Conservation (phyloP, 495 filamentous ascomycete species). For the Mytilinidion resinicola region DNA sequence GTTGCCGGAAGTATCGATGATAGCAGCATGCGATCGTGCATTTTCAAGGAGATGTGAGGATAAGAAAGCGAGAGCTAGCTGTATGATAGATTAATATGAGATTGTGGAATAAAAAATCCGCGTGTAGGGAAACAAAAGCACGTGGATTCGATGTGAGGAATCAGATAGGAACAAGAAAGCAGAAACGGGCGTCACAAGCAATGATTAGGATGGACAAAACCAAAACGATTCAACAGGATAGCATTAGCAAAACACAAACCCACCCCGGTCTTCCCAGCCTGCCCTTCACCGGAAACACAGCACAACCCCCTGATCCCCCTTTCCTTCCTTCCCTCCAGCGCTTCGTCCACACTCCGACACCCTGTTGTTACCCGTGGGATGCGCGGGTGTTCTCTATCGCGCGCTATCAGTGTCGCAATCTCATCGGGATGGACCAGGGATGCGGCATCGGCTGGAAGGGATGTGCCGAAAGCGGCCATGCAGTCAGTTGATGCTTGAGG, state of each 20-base stretch:
- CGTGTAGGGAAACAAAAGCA: not conserved
- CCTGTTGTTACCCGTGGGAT: slow-evolving; percentile 12
- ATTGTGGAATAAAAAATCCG: not conserved
- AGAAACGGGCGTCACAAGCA: not conserved
- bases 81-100: not conserved
- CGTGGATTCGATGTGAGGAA: not conserved
- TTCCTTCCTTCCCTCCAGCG: slow-evolving; percentile 25
- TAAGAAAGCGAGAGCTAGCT: slow-evolving; percentile 20
- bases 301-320: slow-evolving; percentile 16
- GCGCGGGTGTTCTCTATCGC: too few relatives aligned
- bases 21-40: slow-evolving; percentile 16
- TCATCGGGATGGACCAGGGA: too few relatives aligned
- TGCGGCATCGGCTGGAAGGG: too few relatives aligned
- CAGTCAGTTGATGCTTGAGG: too few relatives aligned
- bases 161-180: not conserved
- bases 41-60: slow-evolving; percentile 24
- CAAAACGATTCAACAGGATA: not conserved
- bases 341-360: slow-evolving; percentile 21
- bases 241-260: slow-evolving; percentile 5
- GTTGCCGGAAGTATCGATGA: slow-evolving; percentile 33
- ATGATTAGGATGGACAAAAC: not conserved
- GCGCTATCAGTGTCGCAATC: too few relatives aligned
- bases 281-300: slow-evolving; percentile 18
- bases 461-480: too few relatives aligned
- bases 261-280: slow-evolving; percentile 17